These are phyloP conservation scores for Zanthoxylum bungeanum DNA, from an alignment of 345 rosid species.

Conservation along the genomic window DNA sequence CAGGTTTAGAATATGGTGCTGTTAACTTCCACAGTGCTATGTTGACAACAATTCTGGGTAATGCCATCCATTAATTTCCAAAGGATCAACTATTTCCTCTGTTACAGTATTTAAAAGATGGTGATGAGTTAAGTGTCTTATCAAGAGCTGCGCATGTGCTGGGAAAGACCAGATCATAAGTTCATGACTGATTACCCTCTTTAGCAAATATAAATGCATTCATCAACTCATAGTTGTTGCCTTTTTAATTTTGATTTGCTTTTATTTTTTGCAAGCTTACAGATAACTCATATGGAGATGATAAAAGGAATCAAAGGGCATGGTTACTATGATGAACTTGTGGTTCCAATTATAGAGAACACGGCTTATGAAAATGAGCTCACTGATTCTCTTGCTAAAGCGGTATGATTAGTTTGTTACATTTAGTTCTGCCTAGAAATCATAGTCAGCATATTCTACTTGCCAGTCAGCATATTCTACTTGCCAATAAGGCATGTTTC, in stretches of 20 bases:
- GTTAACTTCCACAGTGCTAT: too few relatives aligned
- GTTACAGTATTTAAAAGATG: background rate
- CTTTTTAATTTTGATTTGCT: conserved; percentile 2
- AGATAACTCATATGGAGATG: conserved; percentile 99
- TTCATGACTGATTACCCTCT: background rate
- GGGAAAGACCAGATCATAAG: background rate
- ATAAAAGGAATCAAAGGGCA: conserved; percentile 98
- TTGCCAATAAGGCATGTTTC: background rate
- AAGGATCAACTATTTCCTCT: background rate
- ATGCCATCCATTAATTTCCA: background rate
- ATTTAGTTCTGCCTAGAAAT: background rate
- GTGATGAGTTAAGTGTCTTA: background rate
- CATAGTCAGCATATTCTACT: background rate
- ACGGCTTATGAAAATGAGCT: conserved; percentile 88
- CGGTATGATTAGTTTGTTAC: conserved; percentile 42
- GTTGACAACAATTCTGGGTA: background rate
- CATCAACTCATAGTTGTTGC: background rate
- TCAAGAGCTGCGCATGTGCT: background rate
- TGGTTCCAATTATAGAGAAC: conserved; percentile 94
- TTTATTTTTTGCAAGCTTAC: conserved; percentile 19
- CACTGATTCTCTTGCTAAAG: conserved; percentile 88
- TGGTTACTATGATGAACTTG: conserved; percentile 91
- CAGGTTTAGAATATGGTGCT: background rate
- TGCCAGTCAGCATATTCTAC: background rate
- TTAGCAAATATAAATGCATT: background rate